These are phyloP conservation scores for Hypoxylon intermedium DNA, from an alignment of 495 filamentous ascomycete species.

Conservation along the genomic window DNA sequence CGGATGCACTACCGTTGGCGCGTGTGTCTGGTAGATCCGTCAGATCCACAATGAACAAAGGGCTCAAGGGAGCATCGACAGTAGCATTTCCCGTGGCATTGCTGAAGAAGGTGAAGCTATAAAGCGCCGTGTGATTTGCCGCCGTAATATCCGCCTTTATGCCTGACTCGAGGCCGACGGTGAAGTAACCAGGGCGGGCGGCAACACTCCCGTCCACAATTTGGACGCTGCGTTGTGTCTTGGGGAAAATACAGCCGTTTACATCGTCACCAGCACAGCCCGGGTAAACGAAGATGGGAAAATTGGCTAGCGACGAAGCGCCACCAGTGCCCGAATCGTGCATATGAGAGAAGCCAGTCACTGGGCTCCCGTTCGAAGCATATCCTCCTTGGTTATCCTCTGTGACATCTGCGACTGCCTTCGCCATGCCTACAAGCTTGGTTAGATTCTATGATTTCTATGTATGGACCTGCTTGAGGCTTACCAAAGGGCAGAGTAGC, in stretches of 20 bases:
- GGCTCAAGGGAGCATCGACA: conserved; percentile 55
- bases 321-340: conserved; percentile 74
- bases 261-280: conserved; percentile 65
- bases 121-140: conserved; percentile 67
- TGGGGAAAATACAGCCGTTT: conserved; percentile 65
- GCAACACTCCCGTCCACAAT: conserved; percentile 58
- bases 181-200: conserved; percentile 70
- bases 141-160: conserved; percentile 70
- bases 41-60: conserved; percentile 66
- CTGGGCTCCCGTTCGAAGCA: conserved; percentile 62
- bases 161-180: conserved; percentile 60
- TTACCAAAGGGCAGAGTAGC: conserved; percentile 69
- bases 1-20: conserved; percentile 61
- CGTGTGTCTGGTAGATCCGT: conserved; percentile 67
- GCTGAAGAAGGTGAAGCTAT: conserved; percentile 67
- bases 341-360: conserved; percentile 67
- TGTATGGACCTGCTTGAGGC: background rate
- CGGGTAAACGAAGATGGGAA: conserved; percentile 69
- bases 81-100: conserved; percentile 39
- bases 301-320: conserved; percentile 68
- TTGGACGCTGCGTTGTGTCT: conserved; percentile 51
- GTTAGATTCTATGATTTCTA: conserved; percentile 24
- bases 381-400: conserved; percentile 73
- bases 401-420: conserved; percentile 69
- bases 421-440: conserved; percentile 63